A percentile compares a stretch with the other conserved stretches of the same genome.
Evolutionary conservation across 2,329 filamentous ascomycete genomes (phyloP).

Genomic region (Talaromyces sp.): DNA sequence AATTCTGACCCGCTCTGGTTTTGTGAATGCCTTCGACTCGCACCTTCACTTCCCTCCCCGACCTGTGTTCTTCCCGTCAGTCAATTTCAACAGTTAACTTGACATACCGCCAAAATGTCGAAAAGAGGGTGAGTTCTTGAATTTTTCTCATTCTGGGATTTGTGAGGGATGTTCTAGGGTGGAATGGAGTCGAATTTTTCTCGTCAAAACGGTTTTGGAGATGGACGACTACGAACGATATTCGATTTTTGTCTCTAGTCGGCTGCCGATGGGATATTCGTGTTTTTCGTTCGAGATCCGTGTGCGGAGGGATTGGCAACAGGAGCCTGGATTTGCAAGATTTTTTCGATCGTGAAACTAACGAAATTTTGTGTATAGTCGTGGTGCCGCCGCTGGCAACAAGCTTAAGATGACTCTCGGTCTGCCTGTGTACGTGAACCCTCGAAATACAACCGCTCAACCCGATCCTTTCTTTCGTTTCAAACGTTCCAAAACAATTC

Average conservation of each 20-base stretch:
- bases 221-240: background rate
- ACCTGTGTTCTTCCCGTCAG: constrained; percentile 21
- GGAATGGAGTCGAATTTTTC: background rate
- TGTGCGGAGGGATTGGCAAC: background rate
- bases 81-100: constrained; percentile 34
- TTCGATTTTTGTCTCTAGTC: background rate
- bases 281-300: background rate
- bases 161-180: background rate
- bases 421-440: constrained; percentile 89
- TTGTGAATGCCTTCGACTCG: constrained; percentile 23
- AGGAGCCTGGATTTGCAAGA: background rate
- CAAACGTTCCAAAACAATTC: background rate
- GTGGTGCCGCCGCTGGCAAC: constrained; percentile 94
- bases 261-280: background rate
- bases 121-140: constrained; percentile 45
- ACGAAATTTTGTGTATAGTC: constrained; percentile 38
- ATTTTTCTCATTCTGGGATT: constrained; percentile 11
- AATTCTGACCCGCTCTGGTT: constrained; percentile 27
- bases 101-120: constrained; percentile 46
- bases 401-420: constrained; percentile 99
- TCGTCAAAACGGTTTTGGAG: background rate
- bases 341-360: constrained; percentile 9
- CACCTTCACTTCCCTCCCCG: constrained; percentile 11
- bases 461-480: constrained; percentile 6
- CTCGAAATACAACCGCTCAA: constrained; percentile 7